Evolutionary conservation across 164 flowering plant species (phyloP).

Genomic region (Cinnamomum chago): DNA sequence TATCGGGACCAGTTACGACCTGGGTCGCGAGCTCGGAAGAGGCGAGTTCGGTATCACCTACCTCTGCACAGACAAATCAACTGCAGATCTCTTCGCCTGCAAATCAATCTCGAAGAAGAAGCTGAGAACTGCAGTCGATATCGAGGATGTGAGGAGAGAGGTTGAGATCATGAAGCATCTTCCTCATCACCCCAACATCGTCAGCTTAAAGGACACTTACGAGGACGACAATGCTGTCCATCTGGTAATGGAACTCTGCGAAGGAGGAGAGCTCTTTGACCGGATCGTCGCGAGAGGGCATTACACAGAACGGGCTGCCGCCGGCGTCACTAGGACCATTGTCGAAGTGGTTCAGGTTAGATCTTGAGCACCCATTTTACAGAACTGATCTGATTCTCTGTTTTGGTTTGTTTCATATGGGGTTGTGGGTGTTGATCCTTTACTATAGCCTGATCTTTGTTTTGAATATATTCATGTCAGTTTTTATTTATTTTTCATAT

Average conservation of each 20-base stretch:
- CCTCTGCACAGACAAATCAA: constrained; percentile 58
- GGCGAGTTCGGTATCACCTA: constrained; percentile 87
- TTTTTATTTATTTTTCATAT: no score
- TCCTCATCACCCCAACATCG: constrained; percentile 73
- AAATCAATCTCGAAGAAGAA: constrained; percentile 89
- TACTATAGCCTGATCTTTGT: no score
- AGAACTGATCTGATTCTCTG: background rate
- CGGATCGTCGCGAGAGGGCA: constrained; percentile 84
- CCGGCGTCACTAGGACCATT: constrained; percentile 62
- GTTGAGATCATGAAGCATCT: constrained; percentile 79
- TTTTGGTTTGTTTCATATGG: background rate
- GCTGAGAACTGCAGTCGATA: constrained; percentile 66
- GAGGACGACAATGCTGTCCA: constrained; percentile 86
- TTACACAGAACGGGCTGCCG: constrained; percentile 88
- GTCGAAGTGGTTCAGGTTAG: constrained; percentile 84
- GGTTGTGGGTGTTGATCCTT: no score
- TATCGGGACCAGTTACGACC: constrained; percentile 50
- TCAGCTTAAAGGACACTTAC: constrained; percentile 68
- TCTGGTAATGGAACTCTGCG: constrained; percentile 88
- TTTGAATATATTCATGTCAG: no score
- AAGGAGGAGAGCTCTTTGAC: constrained; percentile 89
- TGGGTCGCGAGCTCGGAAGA: constrained; percentile 77
- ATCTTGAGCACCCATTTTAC: background rate
- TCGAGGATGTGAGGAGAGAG: constrained; percentile 86
- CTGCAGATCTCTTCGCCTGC: constrained; percentile 59